Conservation (phyloP, 1,284 basidiomycete species). For the Kwoniella shivajii region DNA sequence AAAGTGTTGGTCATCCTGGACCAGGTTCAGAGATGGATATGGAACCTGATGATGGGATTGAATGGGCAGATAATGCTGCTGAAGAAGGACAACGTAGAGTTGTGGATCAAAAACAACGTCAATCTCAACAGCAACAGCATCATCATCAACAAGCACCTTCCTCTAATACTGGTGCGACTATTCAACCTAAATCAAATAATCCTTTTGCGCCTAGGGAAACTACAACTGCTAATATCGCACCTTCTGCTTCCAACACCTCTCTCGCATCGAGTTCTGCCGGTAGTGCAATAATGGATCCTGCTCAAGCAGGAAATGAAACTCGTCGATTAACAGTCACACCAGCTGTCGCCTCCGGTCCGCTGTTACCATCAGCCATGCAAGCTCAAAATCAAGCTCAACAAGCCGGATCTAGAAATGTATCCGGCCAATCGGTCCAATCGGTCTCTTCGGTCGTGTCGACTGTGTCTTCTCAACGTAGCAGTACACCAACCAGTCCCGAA, state of each 20-base stretch:
- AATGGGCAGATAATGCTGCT: slow-evolving; percentile 57
- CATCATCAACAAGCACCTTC: too few relatives aligned
- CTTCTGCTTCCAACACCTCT: slow-evolving; percentile 21
- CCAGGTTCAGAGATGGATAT: slow-evolving; percentile 48
- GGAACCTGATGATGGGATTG: slow-evolving; percentile 59
- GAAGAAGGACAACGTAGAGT: slow-evolving; percentile 44
- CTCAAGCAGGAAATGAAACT: slow-evolving; percentile 61
- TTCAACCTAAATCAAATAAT: slow-evolving; percentile 36
- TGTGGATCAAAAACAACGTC: slow-evolving; percentile 33
- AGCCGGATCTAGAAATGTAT: slow-evolving; percentile 28
- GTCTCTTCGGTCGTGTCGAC: slow-evolving; percentile 30
- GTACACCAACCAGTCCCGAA: slow-evolving; percentile 28
- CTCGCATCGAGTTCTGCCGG: slow-evolving; percentile 19
- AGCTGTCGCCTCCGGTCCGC: slow-evolving; percentile 61
- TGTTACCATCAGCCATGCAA: slow-evolving; percentile 54
- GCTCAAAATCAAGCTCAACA: slow-evolving; percentile 2
- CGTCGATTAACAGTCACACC: slow-evolving; percentile 75
- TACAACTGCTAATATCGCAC: neutral
- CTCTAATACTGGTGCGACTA: neutral
- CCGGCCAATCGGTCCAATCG: slow-evolving; percentile 32
- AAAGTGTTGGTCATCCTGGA: slow-evolving; percentile 25
- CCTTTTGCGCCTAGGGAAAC: slow-evolving; percentile 26
- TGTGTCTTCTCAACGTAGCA: slow-evolving; percentile 22
- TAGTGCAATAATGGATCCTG: slow-evolving; percentile 35
- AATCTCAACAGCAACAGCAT: slow-evolving; percentile 34